Percentiles rank a stretch among this genome's conserved stretches.
Conservation (phyloP, 1,139 yeast species). For the Hyphopichia pseudoburtonii region DNA sequence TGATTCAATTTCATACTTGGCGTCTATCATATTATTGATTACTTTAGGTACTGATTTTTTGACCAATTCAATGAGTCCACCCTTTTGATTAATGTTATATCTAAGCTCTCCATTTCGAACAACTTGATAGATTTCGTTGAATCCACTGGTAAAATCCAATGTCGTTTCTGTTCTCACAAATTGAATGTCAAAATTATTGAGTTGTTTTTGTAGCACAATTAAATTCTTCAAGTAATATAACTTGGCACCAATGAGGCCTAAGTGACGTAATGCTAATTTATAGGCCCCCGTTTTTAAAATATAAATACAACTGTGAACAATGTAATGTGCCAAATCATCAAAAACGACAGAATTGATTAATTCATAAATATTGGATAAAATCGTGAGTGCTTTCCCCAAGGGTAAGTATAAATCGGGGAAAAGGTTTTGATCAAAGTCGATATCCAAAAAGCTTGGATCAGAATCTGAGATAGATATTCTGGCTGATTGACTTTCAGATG, state of each 20-base stretch:
- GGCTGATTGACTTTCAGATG: slow-evolving; percentile 6
- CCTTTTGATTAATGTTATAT: slow-evolving; percentile 27
- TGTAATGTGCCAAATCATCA: slow-evolving; percentile 86
- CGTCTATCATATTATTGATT: slow-evolving; percentile 84
- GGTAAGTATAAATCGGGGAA: slow-evolving; percentile 70
- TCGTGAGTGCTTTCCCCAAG: slow-evolving; percentile 63
- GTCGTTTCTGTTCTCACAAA: slow-evolving; percentile 69
- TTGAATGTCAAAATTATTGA: slow-evolving; percentile 80
- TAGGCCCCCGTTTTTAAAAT: slow-evolving; percentile 56
- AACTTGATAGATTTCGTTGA: slow-evolving; percentile 55
- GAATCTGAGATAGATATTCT: too few relatives aligned
- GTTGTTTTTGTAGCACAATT: slow-evolving; percentile 65
- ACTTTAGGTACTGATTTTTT: slow-evolving; percentile 76
- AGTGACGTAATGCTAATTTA: slow-evolving; percentile 37
- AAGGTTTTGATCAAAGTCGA: slow-evolving; percentile 39
- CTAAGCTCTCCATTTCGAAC: slow-evolving; percentile 38
- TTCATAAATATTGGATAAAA: slow-evolving; percentile 78
- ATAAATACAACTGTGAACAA: slow-evolving; percentile 74
- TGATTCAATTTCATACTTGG: slow-evolving; percentile 71
- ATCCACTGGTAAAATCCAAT: slow-evolving; percentile 75
- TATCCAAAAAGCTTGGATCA: slow-evolving; percentile 17
- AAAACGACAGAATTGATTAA: slow-evolving; percentile 73
- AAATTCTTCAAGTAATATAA: slow-evolving; percentile 73
- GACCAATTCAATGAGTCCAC: slow-evolving; percentile 58
- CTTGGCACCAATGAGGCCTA: slow-evolving; percentile 55